Percentiles rank a stretch among this genome's conserved stretches.
These are phyloP conservation scores for Reutealis trisperma DNA, from an alignment of 345 rosid species.

Conservation along the genomic window DNA sequence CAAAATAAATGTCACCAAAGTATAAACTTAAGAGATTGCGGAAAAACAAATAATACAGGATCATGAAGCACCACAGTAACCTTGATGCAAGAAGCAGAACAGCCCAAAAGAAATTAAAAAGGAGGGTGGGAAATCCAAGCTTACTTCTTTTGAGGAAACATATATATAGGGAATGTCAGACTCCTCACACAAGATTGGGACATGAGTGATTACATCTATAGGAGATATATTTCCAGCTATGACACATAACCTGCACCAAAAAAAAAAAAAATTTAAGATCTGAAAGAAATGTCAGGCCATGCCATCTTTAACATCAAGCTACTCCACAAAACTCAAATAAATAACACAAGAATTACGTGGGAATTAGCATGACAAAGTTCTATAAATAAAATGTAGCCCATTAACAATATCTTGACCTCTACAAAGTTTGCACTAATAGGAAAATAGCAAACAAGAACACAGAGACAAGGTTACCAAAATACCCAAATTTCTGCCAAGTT, in stretches of 20 bases:
- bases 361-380: not conserved
- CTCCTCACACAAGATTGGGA: slow-evolving; percentile 91
- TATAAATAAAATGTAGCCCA: not conserved
- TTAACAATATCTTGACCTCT: not conserved
- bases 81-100: not conserved
- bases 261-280: slow-evolving; percentile 4
- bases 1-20: not conserved
- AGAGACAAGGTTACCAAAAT: not conserved
- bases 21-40: not conserved
- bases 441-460: not conserved
- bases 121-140: not conserved
- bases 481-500: not conserved
- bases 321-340: not conserved
- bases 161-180: slow-evolving; percentile 80
- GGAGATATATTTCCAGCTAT: slow-evolving; percentile 98
- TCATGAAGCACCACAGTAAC: not conserved
- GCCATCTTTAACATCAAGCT: not conserved
- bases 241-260: slow-evolving; percentile 67
- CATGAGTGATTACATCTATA: slow-evolving; percentile 93
- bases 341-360: not conserved
- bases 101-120: not conserved
- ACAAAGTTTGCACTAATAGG: not conserved
- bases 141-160: slow-evolving; percentile 88
- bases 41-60: not conserved
- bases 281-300: not conserved